Evolutionary conservation across 179 eudicot species (phyloP).

Genomic region (Silene coronaria): DNA sequence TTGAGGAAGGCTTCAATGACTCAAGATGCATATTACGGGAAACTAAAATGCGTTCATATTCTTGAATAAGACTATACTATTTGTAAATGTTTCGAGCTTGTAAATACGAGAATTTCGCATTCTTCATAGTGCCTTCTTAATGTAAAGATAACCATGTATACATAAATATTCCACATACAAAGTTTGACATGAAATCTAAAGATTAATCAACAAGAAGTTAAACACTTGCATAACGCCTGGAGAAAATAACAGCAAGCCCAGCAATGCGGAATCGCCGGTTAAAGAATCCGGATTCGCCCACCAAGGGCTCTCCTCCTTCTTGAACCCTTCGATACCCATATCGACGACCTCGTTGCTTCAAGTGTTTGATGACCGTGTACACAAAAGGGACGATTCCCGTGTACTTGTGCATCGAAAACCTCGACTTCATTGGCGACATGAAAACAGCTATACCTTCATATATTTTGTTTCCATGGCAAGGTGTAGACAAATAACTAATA

Average conservation of each 20-base stretch:
- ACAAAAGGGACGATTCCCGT: conserved; percentile 21
- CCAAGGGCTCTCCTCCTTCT: background rate
- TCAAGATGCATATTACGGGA: no score
- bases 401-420: conserved; percentile 19
- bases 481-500: background rate
- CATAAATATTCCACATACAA: background rate
- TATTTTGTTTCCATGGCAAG: background rate
- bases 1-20: no score
- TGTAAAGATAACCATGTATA: background rate
- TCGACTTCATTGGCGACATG: background rate
- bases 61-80: no score
- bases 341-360: conserved; percentile 4
- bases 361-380: conserved; percentile 10
- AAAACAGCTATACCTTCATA: background rate
- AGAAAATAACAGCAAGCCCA: conserved; percentile 10
- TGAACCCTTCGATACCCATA: conserved; percentile 8
- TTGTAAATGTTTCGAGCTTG: no score
- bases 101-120: no score
- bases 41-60: no score
- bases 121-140: background rate
- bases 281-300: background rate
- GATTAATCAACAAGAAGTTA: background rate
- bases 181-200: background rate
- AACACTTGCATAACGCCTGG: conserved; percentile 1
- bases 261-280: conserved; percentile 7